Conservation (phyloP, 441 rosid genomes). For the Gossypium gossypioides region DNA sequence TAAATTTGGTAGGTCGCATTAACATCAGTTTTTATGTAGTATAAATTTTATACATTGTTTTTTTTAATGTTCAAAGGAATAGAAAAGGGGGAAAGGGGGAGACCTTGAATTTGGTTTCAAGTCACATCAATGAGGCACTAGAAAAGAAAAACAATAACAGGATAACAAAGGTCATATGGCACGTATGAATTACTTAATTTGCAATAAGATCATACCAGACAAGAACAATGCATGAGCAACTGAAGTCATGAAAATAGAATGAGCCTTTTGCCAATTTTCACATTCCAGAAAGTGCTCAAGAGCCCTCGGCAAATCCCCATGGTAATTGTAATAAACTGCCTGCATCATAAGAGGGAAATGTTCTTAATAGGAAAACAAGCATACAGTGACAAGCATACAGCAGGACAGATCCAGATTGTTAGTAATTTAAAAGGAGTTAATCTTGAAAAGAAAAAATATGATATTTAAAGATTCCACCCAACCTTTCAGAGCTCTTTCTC, state of each 20-base stretch:
- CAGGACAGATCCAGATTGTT: background rate
- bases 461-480: background rate
- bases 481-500: background rate
- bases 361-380: background rate
- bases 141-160: background rate
- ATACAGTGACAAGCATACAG: background rate
- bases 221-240: constrained; percentile 67
- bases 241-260: constrained; percentile 65
- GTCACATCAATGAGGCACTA: background rate
- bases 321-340: constrained; percentile 67
- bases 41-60: background rate
- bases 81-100: background rate
- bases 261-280: constrained; percentile 86
- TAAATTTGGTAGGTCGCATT: background rate
- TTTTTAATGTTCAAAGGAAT: background rate
- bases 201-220: constrained; percentile 46
- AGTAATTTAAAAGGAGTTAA: background rate
- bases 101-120: background rate
- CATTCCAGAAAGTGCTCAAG: constrained; percentile 78
- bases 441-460: background rate
- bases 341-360: constrained; percentile 24
- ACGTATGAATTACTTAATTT: constrained; percentile 1
- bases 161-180: background rate
- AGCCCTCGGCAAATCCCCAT: constrained; percentile 61
- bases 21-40: background rate